Conservation (phyloP, 192 early-diverging fungal species). For the Diversispora eburnea region DNA sequence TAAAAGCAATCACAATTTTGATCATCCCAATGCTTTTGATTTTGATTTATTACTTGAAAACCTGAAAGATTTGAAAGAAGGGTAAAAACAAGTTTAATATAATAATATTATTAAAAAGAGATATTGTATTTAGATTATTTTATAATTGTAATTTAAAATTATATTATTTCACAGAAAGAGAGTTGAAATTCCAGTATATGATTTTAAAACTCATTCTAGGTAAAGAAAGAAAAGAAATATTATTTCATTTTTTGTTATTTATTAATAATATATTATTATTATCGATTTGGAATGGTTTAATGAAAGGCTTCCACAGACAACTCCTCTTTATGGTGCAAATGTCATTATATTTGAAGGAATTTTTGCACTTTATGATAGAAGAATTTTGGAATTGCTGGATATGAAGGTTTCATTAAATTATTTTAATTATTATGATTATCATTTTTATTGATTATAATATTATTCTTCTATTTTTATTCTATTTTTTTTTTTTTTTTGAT, state of each 20-base stretch:
- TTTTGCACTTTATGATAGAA: conserved; percentile 88
- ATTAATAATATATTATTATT: not conserved
- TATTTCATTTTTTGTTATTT: not conserved
- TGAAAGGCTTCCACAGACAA: conserved; percentile 48
- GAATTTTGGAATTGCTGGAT: conserved; percentile 79
- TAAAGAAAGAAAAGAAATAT: conserved; percentile 38
- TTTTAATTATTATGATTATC: not conserved
- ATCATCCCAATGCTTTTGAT: conserved; percentile 90
- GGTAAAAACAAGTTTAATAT: conserved; percentile 41
- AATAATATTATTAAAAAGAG: conserved; percentile 3
- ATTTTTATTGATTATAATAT: not conserved
- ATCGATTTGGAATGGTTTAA: not conserved
- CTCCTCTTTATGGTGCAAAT: conserved; percentile 86
- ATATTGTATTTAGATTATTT: not conserved
- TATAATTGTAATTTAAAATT: not conserved
- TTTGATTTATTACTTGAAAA: conserved; percentile 69
- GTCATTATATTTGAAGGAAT: conserved; percentile 98
- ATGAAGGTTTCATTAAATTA: conserved; percentile 47
- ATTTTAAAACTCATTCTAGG: conserved; percentile 84
- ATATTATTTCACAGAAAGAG: conserved; percentile 37
- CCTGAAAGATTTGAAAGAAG: conserved; percentile 74
- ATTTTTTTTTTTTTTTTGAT: conserved; percentile 29
- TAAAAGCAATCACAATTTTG: conserved; percentile 85
- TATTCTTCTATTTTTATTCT: not conserved
- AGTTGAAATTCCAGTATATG: conserved; percentile 86